phyloP scores from a whole-genome alignment of 768 basidiomycete species.

The Rhizopogon roseolus region DNA sequence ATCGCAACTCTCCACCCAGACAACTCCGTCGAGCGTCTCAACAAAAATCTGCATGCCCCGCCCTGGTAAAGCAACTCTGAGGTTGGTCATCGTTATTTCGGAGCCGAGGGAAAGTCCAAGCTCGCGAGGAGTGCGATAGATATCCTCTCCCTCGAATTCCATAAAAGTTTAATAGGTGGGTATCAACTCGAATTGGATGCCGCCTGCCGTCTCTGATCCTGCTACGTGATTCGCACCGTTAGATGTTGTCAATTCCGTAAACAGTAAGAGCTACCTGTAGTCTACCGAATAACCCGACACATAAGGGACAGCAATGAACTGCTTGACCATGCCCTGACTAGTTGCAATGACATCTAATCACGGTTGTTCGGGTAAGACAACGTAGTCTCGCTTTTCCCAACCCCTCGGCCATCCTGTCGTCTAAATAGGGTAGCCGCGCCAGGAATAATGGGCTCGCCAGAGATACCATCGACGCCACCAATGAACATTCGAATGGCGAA shows the following conservation, averaged over 20 bases:
- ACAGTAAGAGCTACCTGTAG: not conserved
- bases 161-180: not conserved
- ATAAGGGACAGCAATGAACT: slow-evolving; percentile 19
- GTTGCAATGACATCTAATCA: slow-evolving; percentile 18
- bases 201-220: slow-evolving; percentile 2
- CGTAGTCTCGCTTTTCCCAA: slow-evolving; percentile 19
- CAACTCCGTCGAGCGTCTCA: slow-evolving; percentile 72
- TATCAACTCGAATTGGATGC: slow-evolving; percentile 7
- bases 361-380: not conserved
- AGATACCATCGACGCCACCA: slow-evolving; percentile 25
- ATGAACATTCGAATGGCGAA: slow-evolving; percentile 24
- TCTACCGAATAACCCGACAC: slow-evolving; percentile 16
- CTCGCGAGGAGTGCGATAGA: slow-evolving; percentile 1
- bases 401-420: not conserved
- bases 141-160: not conserved
- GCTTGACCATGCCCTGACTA: slow-evolving; percentile 11
- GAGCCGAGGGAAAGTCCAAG: not conserved
- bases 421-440: not conserved
- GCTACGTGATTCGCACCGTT: not conserved
- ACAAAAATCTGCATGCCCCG: slow-evolving; percentile 80
- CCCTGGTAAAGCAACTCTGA: not conserved
- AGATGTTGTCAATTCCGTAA: not conserved
- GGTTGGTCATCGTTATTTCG: not conserved
- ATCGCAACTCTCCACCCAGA: slow-evolving; percentile 82
- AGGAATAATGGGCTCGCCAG: slow-evolving; percentile 9